These are phyloP conservation scores for Coemansia sp. DNA, from an alignment of 192 early-diverging fungal species.

Conservation along the genomic window DNA sequence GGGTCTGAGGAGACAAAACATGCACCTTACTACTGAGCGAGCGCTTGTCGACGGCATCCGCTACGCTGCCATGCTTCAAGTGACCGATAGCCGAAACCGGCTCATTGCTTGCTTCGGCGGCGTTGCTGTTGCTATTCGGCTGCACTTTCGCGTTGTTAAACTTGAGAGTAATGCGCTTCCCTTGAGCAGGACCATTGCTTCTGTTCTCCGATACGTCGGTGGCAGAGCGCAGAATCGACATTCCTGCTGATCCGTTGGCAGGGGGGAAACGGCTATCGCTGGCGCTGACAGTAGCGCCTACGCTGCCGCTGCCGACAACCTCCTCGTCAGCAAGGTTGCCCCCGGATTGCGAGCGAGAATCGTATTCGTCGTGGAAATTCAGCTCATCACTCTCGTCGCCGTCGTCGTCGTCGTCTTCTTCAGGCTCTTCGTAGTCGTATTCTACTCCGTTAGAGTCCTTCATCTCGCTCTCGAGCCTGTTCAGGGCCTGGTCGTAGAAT, in stretches of 20 bases:
- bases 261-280: background rate
- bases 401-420: constrained; percentile 14
- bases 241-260: background rate
- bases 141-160: background rate
- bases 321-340: background rate
- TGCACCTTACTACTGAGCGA: background rate
- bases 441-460: background rate
- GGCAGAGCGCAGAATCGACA: background rate
- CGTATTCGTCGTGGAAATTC: background rate
- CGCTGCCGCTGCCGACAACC: constrained; percentile 9
- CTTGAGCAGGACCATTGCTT: background rate
- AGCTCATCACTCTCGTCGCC: constrained; percentile 1
- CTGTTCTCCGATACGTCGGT: background rate
- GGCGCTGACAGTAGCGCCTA: background rate
- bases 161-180: constrained; percentile 3
- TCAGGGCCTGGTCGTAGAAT: background rate
- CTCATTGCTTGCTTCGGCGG: background rate
- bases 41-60: background rate
- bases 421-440: background rate
- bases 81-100: background rate
- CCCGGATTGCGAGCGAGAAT: background rate
- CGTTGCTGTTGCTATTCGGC: background rate
- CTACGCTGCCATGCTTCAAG: background rate
- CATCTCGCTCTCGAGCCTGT: background rate
- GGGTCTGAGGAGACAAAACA: background rate